phyloP scores from a whole-genome alignment of 1,284 basidiomycete genomes.

The Volvariella surrecta region DNA sequence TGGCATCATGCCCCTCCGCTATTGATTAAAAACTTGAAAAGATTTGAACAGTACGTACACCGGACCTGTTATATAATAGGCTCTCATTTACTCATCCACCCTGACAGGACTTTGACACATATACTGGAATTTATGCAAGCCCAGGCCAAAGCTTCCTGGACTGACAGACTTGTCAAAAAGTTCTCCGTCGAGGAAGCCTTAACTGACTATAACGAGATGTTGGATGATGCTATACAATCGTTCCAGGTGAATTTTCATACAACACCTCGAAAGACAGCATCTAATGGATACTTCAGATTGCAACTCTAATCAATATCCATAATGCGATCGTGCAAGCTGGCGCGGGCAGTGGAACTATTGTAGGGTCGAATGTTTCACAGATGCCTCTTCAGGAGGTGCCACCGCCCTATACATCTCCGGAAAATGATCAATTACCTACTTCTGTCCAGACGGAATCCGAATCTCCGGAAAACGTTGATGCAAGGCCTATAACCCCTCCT shows the following conservation, averaged over 20 bases:
- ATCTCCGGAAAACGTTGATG: too few relatives aligned
- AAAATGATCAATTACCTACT: not conserved
- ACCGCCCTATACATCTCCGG: constrained; percentile 5
- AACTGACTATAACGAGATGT: constrained; percentile 20
- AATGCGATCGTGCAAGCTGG: constrained; percentile 20
- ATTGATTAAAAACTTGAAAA: constrained; percentile 32
- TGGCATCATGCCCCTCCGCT: constrained; percentile 35
- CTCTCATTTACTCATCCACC: too few relatives aligned
- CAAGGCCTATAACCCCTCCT: too few relatives aligned
- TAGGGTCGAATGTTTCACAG: too few relatives aligned
- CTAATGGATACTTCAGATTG: constrained; percentile 22
- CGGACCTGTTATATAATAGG: not conserved
- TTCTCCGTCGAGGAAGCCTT: constrained; percentile 29
- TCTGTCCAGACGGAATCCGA: too few relatives aligned
- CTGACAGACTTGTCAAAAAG: constrained; percentile 30
- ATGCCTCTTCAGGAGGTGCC: not conserved
- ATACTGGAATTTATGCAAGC: constrained; percentile 32
- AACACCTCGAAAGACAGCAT: not conserved
- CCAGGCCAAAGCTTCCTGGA: constrained; percentile 32
- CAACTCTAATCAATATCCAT: constrained; percentile 43
- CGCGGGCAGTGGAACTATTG: not conserved
- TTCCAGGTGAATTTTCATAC: constrained; percentile 30
- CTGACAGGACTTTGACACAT: constrained; percentile 24
- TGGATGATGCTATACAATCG: constrained; percentile 36
- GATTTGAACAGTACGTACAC: constrained; percentile 32